Conservation (phyloP, 2,329 filamentous ascomycete genomes). For the Aspergillus pseudoviridinutans region DNA sequence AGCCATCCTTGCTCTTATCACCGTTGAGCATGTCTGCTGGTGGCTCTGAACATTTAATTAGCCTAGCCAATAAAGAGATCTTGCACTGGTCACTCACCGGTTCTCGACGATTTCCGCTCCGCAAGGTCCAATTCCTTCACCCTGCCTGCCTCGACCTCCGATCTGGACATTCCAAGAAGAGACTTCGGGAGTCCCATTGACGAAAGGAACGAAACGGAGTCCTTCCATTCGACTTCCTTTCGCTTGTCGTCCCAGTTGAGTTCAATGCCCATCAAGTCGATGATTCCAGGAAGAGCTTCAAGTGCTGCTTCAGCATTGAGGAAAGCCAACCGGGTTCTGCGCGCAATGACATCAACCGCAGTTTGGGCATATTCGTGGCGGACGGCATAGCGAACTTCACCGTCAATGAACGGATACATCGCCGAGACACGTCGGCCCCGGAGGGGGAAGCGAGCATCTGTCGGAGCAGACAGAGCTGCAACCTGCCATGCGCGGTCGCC, state of each 20-base stretch:
- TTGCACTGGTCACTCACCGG: constrained; percentile 31
- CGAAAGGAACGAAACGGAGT: constrained; percentile 56
- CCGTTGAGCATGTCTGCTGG: constrained; percentile 38
- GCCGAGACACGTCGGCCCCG: constrained; percentile 73
- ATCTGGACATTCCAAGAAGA: constrained; percentile 53
- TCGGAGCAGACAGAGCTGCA: constrained; percentile 72
- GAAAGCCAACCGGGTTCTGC: constrained; percentile 81
- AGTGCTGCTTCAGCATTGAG: constrained; percentile 87
- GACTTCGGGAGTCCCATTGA: constrained; percentile 60
- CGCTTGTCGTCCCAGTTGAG: constrained; percentile 70
- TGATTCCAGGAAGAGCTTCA: constrained; percentile 77
- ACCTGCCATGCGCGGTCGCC: constrained; percentile 92
- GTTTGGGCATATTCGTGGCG: constrained; percentile 89
- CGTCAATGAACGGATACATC: constrained; percentile 87
- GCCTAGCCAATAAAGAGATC: background rate
- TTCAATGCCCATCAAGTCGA: constrained; percentile 86
- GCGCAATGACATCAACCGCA: constrained; percentile 80
- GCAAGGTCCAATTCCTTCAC: constrained; percentile 43
- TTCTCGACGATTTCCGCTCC: constrained; percentile 39
- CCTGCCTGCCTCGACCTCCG: constrained; percentile 56
- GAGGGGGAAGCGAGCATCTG: constrained; percentile 74
- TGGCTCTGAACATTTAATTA: constrained; percentile 7
- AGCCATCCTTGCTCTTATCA: constrained; percentile 28
- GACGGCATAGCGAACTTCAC: constrained; percentile 84
- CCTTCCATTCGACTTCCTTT: constrained; percentile 76